Evolutionary conservation across 1,284 basidiomycete species (phyloP).

Genomic region (Gymnopus androsaceus): DNA sequence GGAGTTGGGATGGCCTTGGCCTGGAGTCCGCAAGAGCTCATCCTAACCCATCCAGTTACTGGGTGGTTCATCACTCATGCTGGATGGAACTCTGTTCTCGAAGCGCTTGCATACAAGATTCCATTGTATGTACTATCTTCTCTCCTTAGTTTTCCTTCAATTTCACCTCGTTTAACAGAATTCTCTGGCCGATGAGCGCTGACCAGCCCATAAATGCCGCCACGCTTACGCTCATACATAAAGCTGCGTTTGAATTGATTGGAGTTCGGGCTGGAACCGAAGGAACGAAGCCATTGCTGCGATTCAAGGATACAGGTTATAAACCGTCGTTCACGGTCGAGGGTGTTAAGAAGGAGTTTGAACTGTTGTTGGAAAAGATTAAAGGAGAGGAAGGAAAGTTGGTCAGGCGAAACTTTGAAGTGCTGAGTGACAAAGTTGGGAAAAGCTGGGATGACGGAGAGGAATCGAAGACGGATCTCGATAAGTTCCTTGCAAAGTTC

Average conservation of each 20-base stretch:
- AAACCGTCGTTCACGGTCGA: slow-evolving; percentile 6
- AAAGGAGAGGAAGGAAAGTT: slow-evolving; percentile 8
- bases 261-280: slow-evolving; percentile 1
- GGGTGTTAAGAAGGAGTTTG: neutral
- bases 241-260: slow-evolving; percentile 10
- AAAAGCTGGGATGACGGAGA: neutral
- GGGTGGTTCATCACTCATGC: slow-evolving; percentile 13
- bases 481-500: no score
- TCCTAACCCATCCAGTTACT: slow-evolving; percentile 9
- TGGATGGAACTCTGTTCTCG: slow-evolving; percentile 11
- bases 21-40: slow-evolving; percentile 10
- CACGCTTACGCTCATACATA: neutral
- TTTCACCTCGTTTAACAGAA: neutral
- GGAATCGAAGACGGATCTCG: no score
- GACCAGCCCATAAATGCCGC: slow-evolving; percentile 11
- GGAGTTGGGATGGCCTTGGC: slow-evolving; percentile 11
- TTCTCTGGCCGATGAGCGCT: slow-evolving; percentile 7
- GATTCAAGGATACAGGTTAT: neutral
- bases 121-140: slow-evolving; percentile 8
- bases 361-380: neutral
- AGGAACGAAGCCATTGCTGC: neutral
- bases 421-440: neutral
- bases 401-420: slow-evolving; percentile 11
- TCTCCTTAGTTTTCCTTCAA: no score
- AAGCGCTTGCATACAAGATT: slow-evolving; percentile 3